Evolutionary conservation across 2,329 filamentous ascomycete genomes (phyloP), one percentile per base, ranked within the genome.

Genomic region (Epichloe scottii): DNA sequence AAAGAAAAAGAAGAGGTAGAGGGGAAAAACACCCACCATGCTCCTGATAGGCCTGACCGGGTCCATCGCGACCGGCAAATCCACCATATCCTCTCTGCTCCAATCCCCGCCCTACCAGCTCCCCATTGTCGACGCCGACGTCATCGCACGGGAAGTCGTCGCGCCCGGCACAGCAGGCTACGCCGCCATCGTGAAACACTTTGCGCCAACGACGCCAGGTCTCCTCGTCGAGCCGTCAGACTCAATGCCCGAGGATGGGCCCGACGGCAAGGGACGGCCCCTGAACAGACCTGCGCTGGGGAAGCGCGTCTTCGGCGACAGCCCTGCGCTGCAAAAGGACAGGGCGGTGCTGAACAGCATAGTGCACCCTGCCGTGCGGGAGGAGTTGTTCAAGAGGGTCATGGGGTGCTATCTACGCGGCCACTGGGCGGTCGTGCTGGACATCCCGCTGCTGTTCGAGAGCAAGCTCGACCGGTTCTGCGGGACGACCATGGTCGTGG

Each of bases 11-110:
- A 26, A 26, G 23, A 26, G 5, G 23, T 7, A 26, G 23, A 7
- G 1, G 6, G 23, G 23, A 1, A 39, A 38, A 23, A 5, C n/a
- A 11, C 17, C 19, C 33, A 48, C 7, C 4, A 48, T 48, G 46
- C 46, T 48, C 38, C 82, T 98, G 62, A 89, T 98, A 60, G 93
- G 93, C 52, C 81, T 98, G 26, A 98, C 93, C 8, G 93, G 93
- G 65, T 95, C 90, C 54, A 97, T 98, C 64, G 93, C 93, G 54
- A 98, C 93, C 5, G 93, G 93, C 66, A 98, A 98, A 78, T 95
- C 91, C 44, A 98, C 91, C 58, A 89, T 96, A 51, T 95, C 93
- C 30, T 75, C 78, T 39, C 78, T 95, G 59, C 86, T 98, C 60
- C 81, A 85, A 48, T 76, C 80, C 4, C 74, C 87, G 5, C 93